A percentile compares a stretch with the other conserved stretches of the same genome.
phyloP scores from a whole-genome alignment of 2,329 filamentous ascomycete genomes.

The Dactylellina cionopaga region DNA sequence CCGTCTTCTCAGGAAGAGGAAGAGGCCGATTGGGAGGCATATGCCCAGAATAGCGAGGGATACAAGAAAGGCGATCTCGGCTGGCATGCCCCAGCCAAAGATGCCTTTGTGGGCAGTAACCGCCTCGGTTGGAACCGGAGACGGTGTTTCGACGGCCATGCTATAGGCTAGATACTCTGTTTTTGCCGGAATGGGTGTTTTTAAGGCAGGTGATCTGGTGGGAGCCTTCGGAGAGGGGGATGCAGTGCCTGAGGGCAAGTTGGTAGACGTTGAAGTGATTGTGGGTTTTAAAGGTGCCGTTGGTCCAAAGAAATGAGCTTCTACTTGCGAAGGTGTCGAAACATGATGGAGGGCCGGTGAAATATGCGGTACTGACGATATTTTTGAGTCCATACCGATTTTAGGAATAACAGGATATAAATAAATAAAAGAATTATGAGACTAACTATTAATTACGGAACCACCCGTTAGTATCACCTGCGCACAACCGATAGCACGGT shows the following conservation, averaged over 20 bases:
- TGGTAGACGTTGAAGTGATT: slow-evolving; percentile 1
- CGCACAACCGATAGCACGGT: background rate
- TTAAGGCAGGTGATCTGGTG: slow-evolving; percentile 9
- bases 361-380: slow-evolving; percentile 38
- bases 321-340: slow-evolving; percentile 18
- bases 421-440: background rate
- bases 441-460: slow-evolving; percentile 21
- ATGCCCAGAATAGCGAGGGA: slow-evolving; percentile 29
- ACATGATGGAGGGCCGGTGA: slow-evolving; percentile 9
- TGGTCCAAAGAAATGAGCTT: slow-evolving; percentile 36
- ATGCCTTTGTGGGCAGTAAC: slow-evolving; percentile 8
- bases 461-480: slow-evolving; percentile 18
- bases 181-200: slow-evolving; percentile 43
- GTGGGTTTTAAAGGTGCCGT: slow-evolving; percentile 23
- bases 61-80: slow-evolving; percentile 37
- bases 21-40: slow-evolving; percentile 24
- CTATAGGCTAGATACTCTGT: slow-evolving; percentile 15
- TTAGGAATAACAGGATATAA: slow-evolving; percentile 13
- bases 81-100: slow-evolving; percentile 38
- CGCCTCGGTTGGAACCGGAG: background rate
- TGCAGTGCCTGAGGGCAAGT: background rate
- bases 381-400: slow-evolving; percentile 6
- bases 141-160: slow-evolving; percentile 20
- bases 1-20: slow-evolving; percentile 28
- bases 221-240: background rate